These are phyloP conservation scores for Claviceps sp. DNA, from an alignment of 2,329 filamentous ascomycete genomes.

Conservation along the genomic window DNA sequence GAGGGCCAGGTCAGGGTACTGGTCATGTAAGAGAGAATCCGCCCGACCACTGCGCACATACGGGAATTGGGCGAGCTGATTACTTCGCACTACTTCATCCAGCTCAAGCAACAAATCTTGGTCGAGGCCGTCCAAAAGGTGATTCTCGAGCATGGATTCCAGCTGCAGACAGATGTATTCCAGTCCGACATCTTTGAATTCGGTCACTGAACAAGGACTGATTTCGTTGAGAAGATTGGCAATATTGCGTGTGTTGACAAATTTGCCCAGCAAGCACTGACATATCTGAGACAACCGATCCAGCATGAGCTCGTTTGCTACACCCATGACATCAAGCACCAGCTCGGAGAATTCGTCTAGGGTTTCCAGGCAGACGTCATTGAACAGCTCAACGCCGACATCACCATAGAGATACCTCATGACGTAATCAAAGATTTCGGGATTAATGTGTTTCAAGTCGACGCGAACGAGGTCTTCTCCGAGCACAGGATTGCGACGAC, in stretches of 20 bases:
- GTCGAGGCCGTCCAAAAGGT: conserved; percentile 74
- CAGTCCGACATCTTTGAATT: conserved; percentile 78
- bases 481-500: conserved; percentile 38
- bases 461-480: conserved; percentile 43
- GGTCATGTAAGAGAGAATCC: conserved; percentile 51
- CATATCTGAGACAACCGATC: conserved; percentile 83
- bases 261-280: conserved; percentile 69
- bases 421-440: conserved; percentile 63
- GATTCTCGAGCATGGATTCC: conserved; percentile 84
- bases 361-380: conserved; percentile 55
- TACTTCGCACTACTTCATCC: conserved; percentile 65
- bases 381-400: conserved; percentile 65
- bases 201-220: conserved; percentile 65
- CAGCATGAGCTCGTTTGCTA: conserved; percentile 91
- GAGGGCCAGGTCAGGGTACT: conserved; percentile 46
- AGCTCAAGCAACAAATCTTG: conserved; percentile 70
- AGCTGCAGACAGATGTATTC: conserved; percentile 89
- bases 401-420: conserved; percentile 76
- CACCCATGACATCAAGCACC: conserved; percentile 79
- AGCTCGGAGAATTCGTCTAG: conserved; percentile 79
- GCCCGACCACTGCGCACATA: conserved; percentile 64
- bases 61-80: conserved; percentile 67
- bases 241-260: conserved; percentile 77
- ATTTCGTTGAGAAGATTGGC: conserved; percentile 76
- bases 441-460: conserved; percentile 70